Percentiles rank a stretch among this genome's conserved stretches.
Conservation (phyloP, 768 basidiomycete species). For the Strobilomyces confusus region DNA sequence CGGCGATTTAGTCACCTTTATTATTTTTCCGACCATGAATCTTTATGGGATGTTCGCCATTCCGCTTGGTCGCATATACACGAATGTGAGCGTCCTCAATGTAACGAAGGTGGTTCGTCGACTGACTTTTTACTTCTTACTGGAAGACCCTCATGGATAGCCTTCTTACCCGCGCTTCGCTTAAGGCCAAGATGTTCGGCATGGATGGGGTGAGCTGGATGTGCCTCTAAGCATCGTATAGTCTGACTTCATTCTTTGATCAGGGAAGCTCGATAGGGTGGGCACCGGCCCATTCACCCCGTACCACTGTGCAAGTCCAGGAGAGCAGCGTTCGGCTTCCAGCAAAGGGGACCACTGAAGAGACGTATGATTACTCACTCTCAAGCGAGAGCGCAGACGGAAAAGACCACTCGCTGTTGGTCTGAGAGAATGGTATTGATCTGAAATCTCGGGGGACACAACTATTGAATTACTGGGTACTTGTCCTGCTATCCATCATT, state of each 20-base stretch:
- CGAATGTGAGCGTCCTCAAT: background rate
- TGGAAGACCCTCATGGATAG: background rate
- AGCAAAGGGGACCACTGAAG: background rate
- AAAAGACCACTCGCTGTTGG: background rate
- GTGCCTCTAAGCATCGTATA: background rate
- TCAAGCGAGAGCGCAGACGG: background rate
- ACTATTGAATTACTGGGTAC: background rate
- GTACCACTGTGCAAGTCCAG: background rate
- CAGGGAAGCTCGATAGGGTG: background rate
- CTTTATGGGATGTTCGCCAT: background rate
- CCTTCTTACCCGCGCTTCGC: background rate
- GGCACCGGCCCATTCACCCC: background rate
- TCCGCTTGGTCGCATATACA: background rate
- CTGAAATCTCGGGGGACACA: background rate
- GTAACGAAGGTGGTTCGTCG: background rate
- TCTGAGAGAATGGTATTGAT: background rate
- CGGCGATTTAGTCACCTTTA: background rate
- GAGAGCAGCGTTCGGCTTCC: background rate
- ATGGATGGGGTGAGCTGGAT: background rate
- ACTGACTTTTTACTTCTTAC: background rate
- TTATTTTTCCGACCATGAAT: background rate
- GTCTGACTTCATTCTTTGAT: background rate
- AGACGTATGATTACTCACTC: background rate
- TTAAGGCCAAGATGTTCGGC: background rate
- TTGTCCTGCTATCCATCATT: background rate